These are phyloP conservation scores for Iodosphaeria phyllophila DNA, from an alignment of 2,329 filamentous ascomycete species.

Conservation along the genomic window DNA sequence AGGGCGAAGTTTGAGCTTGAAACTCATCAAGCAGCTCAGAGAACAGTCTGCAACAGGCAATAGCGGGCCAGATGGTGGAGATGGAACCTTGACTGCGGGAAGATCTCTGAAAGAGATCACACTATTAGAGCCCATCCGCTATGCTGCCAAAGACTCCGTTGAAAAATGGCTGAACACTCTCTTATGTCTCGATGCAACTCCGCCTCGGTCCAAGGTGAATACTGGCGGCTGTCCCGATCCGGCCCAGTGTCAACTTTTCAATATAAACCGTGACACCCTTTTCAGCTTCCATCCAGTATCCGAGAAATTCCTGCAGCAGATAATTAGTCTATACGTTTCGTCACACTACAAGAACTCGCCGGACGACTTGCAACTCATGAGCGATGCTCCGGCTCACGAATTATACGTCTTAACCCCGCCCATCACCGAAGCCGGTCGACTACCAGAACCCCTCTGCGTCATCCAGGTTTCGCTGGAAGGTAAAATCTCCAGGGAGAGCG, in stretches of 20 bases:
- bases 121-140: slow-evolving; percentile 83
- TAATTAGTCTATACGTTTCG: slow-evolving; percentile 94
- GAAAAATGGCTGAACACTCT: slow-evolving; percentile 95
- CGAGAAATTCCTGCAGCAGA: slow-evolving; percentile 92
- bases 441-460: slow-evolving; percentile 88
- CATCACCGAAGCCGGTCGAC: slow-evolving; percentile 53
- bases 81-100: slow-evolving; percentile 39
- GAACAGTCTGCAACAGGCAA: slow-evolving; percentile 56
- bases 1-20: slow-evolving; percentile 81
- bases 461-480: slow-evolving; percentile 91
- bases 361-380: slow-evolving; percentile 48
- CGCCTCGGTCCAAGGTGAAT: slow-evolving; percentile 57
- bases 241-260: slow-evolving; percentile 74
- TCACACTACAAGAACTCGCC: slow-evolving; percentile 74
- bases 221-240: slow-evolving; percentile 76
- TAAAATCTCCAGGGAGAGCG: slow-evolving; percentile 82
- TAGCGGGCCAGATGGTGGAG: slow-evolving; percentile 50
- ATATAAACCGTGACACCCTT: slow-evolving; percentile 90
- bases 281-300: slow-evolving; percentile 97
- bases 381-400: slow-evolving; percentile 89
- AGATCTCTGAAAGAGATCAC: slow-evolving; percentile 83
- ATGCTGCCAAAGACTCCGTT: slow-evolving; percentile 74
- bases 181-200: slow-evolving; percentile 80
- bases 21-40: slow-evolving; percentile 89
- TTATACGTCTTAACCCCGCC: slow-evolving; percentile 87